Evolutionary conservation across 306 rosid species (phyloP).

Genomic region (Carpinus fangiana): DNA sequence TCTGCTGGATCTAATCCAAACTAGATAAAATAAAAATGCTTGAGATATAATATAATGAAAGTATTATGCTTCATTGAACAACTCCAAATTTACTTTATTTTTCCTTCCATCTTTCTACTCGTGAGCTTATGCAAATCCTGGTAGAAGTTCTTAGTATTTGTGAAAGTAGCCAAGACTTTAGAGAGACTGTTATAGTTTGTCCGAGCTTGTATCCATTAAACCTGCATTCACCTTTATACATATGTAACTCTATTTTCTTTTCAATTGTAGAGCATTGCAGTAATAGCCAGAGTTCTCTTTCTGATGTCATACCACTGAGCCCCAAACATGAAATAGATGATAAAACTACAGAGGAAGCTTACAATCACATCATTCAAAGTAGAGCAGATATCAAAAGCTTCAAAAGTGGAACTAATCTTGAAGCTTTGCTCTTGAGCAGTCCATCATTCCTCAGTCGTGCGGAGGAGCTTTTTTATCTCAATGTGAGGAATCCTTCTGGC

Average conservation of each 20-base stretch:
- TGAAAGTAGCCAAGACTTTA: not conserved
- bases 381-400: slow-evolving; percentile 16
- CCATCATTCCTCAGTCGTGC: slow-evolving; percentile 63
- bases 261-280: slow-evolving; percentile 46
- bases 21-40: not conserved
- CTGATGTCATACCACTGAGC: slow-evolving; percentile 33
- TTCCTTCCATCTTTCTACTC: too few relatives aligned
- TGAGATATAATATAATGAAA: not conserved
- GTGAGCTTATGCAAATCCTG: not conserved
- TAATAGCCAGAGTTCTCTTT: slow-evolving; percentile 27
- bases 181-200: too few relatives aligned
- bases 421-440: slow-evolving; percentile 54
- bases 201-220: not conserved
- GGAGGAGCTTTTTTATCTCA: slow-evolving; percentile 59
- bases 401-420: slow-evolving; percentile 32
- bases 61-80: not conserved
- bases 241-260: slow-evolving; percentile 17
- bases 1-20: not conserved
- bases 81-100: not conserved
- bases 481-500: slow-evolving; percentile 34
- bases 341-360: slow-evolving; percentile 34
- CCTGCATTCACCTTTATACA: not conserved
- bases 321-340: slow-evolving; percentile 29
- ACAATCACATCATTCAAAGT: slow-evolving; percentile 9
- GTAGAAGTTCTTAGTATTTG: not conserved